phyloP scores from a whole-genome alignment of 2,329 filamentous ascomycete species.

The Pseudocercospora cruenta region DNA sequence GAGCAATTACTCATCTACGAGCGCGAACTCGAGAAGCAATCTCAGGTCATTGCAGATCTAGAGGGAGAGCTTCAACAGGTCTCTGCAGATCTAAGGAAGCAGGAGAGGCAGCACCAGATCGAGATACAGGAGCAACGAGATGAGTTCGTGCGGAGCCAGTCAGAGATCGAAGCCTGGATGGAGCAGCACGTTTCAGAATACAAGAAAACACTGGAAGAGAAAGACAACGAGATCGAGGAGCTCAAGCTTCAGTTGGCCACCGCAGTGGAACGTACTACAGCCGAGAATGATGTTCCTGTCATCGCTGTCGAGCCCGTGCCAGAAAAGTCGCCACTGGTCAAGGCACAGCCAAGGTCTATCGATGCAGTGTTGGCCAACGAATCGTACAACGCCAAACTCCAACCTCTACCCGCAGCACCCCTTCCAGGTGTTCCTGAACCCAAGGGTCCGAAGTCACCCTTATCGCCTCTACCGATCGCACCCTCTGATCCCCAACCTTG shows the following conservation, averaged over 20 bases:
- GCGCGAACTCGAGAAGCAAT: not conserved
- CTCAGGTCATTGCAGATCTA: not conserved
- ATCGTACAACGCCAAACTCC: not conserved
- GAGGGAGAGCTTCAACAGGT: not conserved
- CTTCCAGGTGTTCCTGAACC: not conserved
- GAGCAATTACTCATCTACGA: no score
- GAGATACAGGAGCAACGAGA: not conserved
- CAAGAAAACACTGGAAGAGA: not conserved
- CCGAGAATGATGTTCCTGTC: not conserved
- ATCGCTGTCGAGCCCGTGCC: not conserved
- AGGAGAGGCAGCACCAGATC: not conserved
- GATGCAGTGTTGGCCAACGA: not conserved
- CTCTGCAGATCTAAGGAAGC: not conserved
- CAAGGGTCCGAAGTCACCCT: not conserved
- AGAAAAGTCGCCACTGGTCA: not conserved
- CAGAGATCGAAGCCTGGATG: not conserved
- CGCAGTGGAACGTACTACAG: not conserved
- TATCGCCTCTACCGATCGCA: not conserved
- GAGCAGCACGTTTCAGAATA: not conserved
- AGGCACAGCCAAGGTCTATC: not conserved
- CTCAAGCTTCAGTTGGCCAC: not conserved
- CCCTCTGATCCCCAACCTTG: not conserved
- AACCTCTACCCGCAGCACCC: not conserved
- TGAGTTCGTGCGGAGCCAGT: not conserved
- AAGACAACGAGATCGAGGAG: not conserved